These are phyloP conservation scores for Penicillium flavigenum DNA, from an alignment of 495 filamentous ascomycete genomes.

Conservation along the genomic window DNA sequence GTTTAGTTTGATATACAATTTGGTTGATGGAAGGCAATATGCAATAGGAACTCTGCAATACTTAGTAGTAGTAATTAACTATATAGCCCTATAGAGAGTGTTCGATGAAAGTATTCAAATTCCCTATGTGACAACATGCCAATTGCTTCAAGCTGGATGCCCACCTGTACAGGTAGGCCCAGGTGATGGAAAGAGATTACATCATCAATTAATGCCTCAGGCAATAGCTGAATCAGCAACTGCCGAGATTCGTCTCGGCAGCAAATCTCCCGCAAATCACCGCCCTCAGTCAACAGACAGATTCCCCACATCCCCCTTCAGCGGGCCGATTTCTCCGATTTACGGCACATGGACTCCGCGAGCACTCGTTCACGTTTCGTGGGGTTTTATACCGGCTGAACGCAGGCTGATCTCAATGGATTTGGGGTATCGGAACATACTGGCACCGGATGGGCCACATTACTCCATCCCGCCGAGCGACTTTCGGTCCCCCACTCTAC, in stretches of 20 bases:
- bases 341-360: slow-evolving; percentile 39
- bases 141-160: too few species aligned
- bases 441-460: slow-evolving; percentile 41
- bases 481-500: slow-evolving; percentile 45
- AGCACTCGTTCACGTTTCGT: slow-evolving; percentile 26
- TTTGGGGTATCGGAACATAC: slow-evolving; percentile 41
- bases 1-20: background rate
- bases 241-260: slow-evolving; percentile 31
- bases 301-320: slow-evolving; percentile 10
- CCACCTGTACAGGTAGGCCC: too few species aligned
- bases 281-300: background rate
- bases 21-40: background rate
- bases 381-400: slow-evolving; percentile 40
- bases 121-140: too few species aligned
- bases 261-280: slow-evolving; percentile 10
- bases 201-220: slow-evolving; percentile 10
- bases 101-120: background rate
- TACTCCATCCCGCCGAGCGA: slow-evolving; percentile 38
- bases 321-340: slow-evolving; percentile 43
- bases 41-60: background rate
- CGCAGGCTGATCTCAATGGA: slow-evolving; percentile 42
- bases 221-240: slow-evolving; percentile 29
- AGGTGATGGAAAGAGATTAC: background rate
- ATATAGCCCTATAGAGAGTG: background rate
- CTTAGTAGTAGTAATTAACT: background rate